phyloP scores from a whole-genome alignment of 192 early-diverging fungal species.

The Linnemannia exigua region DNA sequence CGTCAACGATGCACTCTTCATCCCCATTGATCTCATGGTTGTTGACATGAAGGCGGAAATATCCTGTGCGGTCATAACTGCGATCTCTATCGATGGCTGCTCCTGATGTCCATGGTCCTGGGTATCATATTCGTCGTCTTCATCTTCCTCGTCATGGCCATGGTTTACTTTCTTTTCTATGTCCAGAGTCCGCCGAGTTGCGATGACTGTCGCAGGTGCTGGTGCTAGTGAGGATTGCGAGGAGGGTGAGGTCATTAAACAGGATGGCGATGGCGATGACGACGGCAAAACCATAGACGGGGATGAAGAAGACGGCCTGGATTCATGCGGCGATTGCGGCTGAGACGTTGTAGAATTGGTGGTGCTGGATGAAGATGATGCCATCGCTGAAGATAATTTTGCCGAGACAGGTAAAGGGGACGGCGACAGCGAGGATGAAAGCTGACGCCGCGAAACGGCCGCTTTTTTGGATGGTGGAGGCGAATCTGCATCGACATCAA shows the following conservation, averaged over 20 bases:
- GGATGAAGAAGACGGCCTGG: not conserved
- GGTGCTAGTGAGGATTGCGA: not conserved
- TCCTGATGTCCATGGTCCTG: not conserved
- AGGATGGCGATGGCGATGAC: not conserved
- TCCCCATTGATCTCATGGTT: conserved; percentile 15
- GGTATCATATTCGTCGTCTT: not conserved
- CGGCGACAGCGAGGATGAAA: not conserved
- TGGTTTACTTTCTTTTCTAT: not conserved
- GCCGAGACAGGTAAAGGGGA: not conserved
- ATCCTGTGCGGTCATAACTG: conserved; percentile 21
- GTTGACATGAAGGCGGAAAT: conserved; percentile 10
- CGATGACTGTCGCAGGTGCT: not conserved
- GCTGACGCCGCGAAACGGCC: not conserved
- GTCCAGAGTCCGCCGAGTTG: not conserved
- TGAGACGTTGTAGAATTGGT: no score
- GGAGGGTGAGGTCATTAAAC: not conserved
- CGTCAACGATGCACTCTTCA: conserved; percentile 7
- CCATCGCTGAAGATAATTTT: not conserved
- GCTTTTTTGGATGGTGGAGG: not conserved
- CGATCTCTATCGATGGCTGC: no score
- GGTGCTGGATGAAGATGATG: not conserved
- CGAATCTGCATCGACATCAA: not conserved
- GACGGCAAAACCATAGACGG: not conserved
- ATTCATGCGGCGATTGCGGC: not conserved
- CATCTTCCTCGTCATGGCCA: not conserved